These are phyloP conservation scores for Yarrowia porcina DNA, from an alignment of 805 yeast species.

Conservation along the genomic window DNA sequence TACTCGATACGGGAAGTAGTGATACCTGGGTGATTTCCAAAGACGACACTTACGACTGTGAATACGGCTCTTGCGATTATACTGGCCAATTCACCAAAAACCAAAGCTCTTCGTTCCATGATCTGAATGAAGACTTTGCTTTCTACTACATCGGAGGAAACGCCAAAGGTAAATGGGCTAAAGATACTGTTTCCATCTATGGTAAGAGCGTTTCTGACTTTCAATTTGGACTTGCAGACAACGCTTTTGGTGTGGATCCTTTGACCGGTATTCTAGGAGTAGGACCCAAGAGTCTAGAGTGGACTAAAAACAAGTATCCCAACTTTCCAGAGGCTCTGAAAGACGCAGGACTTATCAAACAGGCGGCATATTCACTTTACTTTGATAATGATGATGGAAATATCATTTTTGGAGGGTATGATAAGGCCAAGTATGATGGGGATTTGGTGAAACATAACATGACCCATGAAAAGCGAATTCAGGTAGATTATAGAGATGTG, in stretches of 20 bases:
- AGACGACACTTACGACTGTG: constrained; percentile 33
- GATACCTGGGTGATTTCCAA: constrained; percentile 62
- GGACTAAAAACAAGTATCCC: constrained; percentile 43
- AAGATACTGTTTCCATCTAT: constrained; percentile 58
- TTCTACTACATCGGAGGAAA: constrained; percentile 50
- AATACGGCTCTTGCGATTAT: constrained; percentile 27
- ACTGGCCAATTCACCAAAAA: constrained; percentile 35
- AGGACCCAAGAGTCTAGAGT: constrained; percentile 55
- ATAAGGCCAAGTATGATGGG: not conserved
- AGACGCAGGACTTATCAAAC: constrained; percentile 54
- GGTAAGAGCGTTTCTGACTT: constrained; percentile 50
- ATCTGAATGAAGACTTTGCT: constrained; percentile 32
- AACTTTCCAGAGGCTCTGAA: constrained; percentile 66
- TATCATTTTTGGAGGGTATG: constrained; percentile 5
- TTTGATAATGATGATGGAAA: constrained; percentile 42
- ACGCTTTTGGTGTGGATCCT: constrained; percentile 48
- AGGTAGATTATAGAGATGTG: not conserved
- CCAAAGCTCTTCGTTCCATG: constrained; percentile 34
- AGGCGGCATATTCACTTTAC: constrained; percentile 62
- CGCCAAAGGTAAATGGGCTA: constrained; percentile 58
- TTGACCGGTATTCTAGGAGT: constrained; percentile 52
- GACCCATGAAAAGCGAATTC: not conserved
- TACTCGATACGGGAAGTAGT: constrained; percentile 75
- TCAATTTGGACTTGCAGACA: constrained; percentile 74
- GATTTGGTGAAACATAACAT: not conserved